Evolutionary conservation across 1,284 basidiomycete species (phyloP), one percentile per base, ranked within the genome.

Genomic region (Mixia osmundae): DNA sequence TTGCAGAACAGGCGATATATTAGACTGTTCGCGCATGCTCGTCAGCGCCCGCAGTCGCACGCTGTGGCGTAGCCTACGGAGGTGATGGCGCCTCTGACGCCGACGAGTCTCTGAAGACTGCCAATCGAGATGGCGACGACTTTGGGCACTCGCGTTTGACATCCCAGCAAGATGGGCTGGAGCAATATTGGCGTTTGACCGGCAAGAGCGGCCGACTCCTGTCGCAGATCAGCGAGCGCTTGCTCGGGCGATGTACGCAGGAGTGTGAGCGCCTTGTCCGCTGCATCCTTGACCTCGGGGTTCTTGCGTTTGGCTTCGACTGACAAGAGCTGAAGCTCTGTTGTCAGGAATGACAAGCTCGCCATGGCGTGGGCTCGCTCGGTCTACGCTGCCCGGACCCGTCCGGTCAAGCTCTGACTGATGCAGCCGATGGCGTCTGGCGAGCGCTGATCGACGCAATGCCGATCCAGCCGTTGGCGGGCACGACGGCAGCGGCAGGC

Each of bases 101-200:
- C 66, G 36, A 95, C 80, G 40, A 95, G 66, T 25, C 91, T 70
- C 54, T 95, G 87, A 24, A 97, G 65, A 1, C 82, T 79, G 20
- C 80, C 76, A 3, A 95, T 68, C 8, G 78, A 79, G 45, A 95
- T 80, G 1, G 76, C 76, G 35, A 94, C 75, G 33, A 94, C 77
- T 64, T 95, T 95, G 3, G 78, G 71, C 46, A 85, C 79, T 59
- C 77, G 82, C 8, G 83, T 91, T 30, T 75, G 72, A 54, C 85
- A 89, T 34, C 82, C 85, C 66, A 91, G 79, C 50, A 87, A 79
- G 3, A 97, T 72, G 0, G 91, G 87, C 33, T 70, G 65, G 21
- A 95, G 66, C 18, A 95, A 25, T 38, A 40, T 24, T 16, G 41
- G 38, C 21, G 24, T 25, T 21, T 40, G 30, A 16, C 35, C 37